These are phyloP conservation scores for Pseudopediastrum boryanum DNA, from an alignment of 139 green algal genomes.

Conservation along the genomic window DNA sequence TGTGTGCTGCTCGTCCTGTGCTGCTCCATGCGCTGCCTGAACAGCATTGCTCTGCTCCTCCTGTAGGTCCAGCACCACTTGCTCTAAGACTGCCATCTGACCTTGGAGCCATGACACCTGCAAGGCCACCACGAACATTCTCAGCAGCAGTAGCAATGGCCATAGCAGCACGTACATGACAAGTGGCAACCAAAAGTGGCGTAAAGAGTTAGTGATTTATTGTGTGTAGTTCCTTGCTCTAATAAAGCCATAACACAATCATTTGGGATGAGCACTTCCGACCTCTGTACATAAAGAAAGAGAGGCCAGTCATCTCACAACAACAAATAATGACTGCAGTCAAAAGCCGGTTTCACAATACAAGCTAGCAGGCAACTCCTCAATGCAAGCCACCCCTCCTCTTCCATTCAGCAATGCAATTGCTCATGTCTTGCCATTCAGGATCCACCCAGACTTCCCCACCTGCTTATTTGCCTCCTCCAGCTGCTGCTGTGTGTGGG, in stretches of 20 bases:
- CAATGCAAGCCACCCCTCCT: background rate
- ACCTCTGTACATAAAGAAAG: no score
- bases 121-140: background rate
- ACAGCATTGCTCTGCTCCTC: conserved; percentile 10
- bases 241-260: no score
- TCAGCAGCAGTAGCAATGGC: background rate
- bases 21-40: background rate
- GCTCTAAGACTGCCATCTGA: conserved; percentile 8
- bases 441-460: background rate
- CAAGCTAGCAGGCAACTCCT: no score
- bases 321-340: no score
- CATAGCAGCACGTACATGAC: no score
- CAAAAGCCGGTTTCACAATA: background rate
- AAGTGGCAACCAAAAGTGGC: no score
- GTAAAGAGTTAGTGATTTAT: no score
- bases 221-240: no score
- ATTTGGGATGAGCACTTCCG: no score
- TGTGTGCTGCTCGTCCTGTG: no score
- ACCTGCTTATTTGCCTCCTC: background rate
- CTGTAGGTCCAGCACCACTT: conserved; percentile 16
- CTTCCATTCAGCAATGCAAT: background rate
- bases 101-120: conserved; percentile 12
- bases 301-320: no score
- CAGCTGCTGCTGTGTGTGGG: background rate
- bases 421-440: conserved; percentile 3